Evolutionary conservation across 2,329 filamentous ascomycete genomes (phyloP), one percentile per base, ranked within the genome.

Genomic region (Botrytis medusae): DNA sequence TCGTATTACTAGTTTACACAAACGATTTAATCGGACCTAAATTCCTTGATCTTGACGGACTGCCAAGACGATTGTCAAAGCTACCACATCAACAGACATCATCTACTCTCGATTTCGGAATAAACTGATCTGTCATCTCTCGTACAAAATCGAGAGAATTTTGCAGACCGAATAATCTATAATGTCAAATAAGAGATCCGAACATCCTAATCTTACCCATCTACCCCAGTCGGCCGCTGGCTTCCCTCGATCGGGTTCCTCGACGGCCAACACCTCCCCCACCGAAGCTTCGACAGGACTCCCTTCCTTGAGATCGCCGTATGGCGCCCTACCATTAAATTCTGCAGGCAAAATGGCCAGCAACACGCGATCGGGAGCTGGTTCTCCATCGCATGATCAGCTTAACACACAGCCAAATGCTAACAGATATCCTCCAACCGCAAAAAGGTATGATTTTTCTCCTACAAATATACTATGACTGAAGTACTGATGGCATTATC

Each of bases 321-420:
- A 95, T 81, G 90, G 90, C 74, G 90, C 90, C 74, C 85, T 92
- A 75, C 86, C 91, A 65, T 84, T 93, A 78, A 90, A 85, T 75
- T 83, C 86, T 74, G 83, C 85, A 74, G 83, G 84, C 79, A 90
- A 90, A 81, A 90, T 91, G 87, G 83, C 87, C 76, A 84, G 84
- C 77, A 86, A 84, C 79, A 83, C 89, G 80, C 89, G 95, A 85
- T 92, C 95, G 81, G 94, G 95, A 86, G 91, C 94, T 86, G 95
- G 95, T 82, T 99, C 96, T 87, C 96, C 96, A 80, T 98, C 95
- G 84, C 95, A 97, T 85, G 96, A 98, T 29, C 51, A 57, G 78
- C 84, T 85, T 62, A 72, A 68, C 81, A 32, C 48, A 6, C 90
- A 91, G 74, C 10, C 68, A 34, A 90, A 89, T 77, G 82, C 82